Base-by-base conservation (phyloP, 371 early-diverging fungal species). In the Encephalitozoon cuniculi region DNA sequence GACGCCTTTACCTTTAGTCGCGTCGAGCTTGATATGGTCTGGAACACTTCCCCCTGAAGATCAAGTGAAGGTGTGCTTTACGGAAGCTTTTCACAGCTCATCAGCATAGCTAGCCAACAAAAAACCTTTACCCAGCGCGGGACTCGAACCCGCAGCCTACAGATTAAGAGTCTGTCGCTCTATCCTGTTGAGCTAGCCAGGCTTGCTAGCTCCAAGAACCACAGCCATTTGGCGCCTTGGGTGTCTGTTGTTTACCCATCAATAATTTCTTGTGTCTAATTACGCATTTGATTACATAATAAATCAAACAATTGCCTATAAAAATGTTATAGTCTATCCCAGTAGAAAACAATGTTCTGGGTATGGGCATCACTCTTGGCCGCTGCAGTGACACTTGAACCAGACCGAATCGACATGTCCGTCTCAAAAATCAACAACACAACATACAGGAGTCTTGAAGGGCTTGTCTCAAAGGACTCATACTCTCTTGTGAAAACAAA, bases 121-220 rank as follows among this genome's bases (percentile, higher is more conserved):
- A 15, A 59, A 32, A 9, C 3, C 32, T 4, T 9, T 59, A 59
- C 77, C 80, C 73, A 52, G 68, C 73, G 77, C 68, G 80, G 80
- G 80, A 51, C 51, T 80, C 78, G 80, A 80, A 80, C 80, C 80
- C 80, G 49, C 78, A 71, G 63, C 80, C 80, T 71, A 69, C 73
- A 77, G 77, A 76, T 80, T 80, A 80, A 77, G 80, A 80, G 76
- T 76, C 77, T 77, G 73, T 77, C 63, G 80, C 80, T 80, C 80
- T 80, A 65, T 43, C 80, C 80, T 66, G 21, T 71, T 80, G 80
- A 80, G 80, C 80, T 80, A 80, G 73, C 68, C 53, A 59, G 80
- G 77, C 80, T 18, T 30, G 53, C 12, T 30, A 44, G 9, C 1
- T 12, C 26, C 12, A 46, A n/a, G 46, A 3, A 6, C 46, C 46